A percentile compares a stretch with the other conserved stretches of the same genome.
Evolutionary conservation across 768 basidiomycete species (phyloP).

Genomic region (Mycena galopus): DNA sequence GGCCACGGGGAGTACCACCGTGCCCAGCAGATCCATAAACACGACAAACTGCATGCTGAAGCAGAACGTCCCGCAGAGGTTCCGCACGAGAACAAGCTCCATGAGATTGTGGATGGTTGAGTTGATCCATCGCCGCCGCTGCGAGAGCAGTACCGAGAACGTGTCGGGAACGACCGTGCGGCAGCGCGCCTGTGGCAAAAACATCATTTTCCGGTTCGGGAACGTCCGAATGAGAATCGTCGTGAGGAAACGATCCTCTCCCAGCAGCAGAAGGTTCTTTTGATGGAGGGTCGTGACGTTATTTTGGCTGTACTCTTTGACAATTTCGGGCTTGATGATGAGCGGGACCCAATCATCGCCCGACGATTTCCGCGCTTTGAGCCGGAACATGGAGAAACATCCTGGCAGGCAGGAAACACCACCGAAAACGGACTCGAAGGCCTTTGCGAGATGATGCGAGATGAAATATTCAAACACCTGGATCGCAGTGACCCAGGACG

Average conservation of each 20-base stretch:
- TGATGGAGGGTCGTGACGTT: constrained; percentile 96
- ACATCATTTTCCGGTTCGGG: constrained; percentile 99
- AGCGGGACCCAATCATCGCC: constrained; percentile 99
- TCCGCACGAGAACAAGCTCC: constrained; percentile 97
- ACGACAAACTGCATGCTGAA: constrained; percentile 99
- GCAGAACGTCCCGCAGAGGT: constrained; percentile 98
- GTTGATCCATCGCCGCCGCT: constrained; percentile 99
- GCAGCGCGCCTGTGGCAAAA: constrained; percentile 95
- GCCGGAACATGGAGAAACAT: constrained; percentile 99
- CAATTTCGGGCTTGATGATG: constrained; percentile 96
- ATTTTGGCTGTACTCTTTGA: constrained; percentile 95
- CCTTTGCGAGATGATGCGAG: constrained; percentile 97
- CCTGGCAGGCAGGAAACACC: constrained; percentile 99
- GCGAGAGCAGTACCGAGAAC: constrained; percentile 92
- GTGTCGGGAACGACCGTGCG: constrained; percentile 97
- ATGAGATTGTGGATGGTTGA: constrained; percentile 99
- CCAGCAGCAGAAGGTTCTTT: constrained; percentile 95
- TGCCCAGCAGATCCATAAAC: constrained; percentile 95
- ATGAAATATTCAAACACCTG: constrained; percentile 99
- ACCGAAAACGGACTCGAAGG: constrained; percentile 98
- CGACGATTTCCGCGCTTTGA: constrained; percentile 89
- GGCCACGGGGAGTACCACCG: constrained; percentile 93
- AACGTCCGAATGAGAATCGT: constrained; percentile 97
- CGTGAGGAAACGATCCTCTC: constrained; percentile 98
- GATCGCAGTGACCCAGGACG: constrained; percentile 98